Base-by-base conservation (phyloP, 2,329 filamentous ascomycete species). In the Rutstroemia sp. region DNA sequence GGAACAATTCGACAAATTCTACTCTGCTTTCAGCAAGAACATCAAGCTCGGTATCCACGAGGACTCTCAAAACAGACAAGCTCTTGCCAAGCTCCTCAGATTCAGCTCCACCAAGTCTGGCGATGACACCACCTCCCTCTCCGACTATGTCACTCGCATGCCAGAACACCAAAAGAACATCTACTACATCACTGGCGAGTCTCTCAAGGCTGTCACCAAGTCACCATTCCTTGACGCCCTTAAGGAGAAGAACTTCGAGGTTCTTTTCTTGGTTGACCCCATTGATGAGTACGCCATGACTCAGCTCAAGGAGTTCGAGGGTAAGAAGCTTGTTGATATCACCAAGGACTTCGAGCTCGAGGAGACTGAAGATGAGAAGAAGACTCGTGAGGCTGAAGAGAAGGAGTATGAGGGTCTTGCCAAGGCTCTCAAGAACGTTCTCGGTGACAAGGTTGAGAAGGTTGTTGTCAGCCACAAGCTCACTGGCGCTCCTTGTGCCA, bases 1-100 rank as follows among this genome's bases (percentile, higher is more conserved):
- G 79, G 94, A 99, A 86, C 89, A 96, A 77, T 99, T 99, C 75
- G 94, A 99, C 86, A 99, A 99, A 87, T 99, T 99, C 87, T 99
- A 99, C 87, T 81, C 80, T 72, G 94, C 94, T 70, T 99, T 99
- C 84, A 88, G 87, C 85, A 99, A 99, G 90, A 99, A 99, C 88
- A 86, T 99, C 77, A 99, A 99, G 89, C 92, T 99, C 64, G 94
- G 94, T 79, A 96, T 99, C 78, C 94, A 99, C 85, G 94, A 99
- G 83, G 94, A 99, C 76, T 88, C 90, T 61, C 94, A 97, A 85
- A 99, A 99, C 87, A 90, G 94, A 73, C 76, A 79, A 68, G 76
- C 81, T 66, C 89, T 99, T 62, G 92, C 94, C 77, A 99, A 97
- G 89, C 90, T 99, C 61, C 89, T 99, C 72, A 91, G 94, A 76